Evolutionary conservation across 345 rosid genomes (phyloP).

Genomic region (Euphorbia pulcherrima): DNA sequence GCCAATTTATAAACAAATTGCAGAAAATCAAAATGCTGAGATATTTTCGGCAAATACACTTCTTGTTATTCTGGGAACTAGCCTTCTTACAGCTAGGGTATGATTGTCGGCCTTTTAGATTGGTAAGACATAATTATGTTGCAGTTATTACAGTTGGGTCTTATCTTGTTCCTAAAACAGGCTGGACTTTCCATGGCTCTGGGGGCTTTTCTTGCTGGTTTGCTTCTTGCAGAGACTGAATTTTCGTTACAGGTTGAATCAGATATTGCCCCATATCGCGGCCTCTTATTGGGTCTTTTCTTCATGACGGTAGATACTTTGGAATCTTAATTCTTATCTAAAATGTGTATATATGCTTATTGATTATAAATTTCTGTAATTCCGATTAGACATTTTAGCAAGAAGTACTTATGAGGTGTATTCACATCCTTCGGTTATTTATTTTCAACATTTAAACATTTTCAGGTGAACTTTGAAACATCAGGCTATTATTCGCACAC

Average conservation of each 20-base stretch:
- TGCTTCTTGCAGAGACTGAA: slow-evolving; percentile 99
- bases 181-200: slow-evolving; percentile 99
- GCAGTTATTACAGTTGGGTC: slow-evolving; percentile 11
- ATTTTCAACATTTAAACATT: neutral
- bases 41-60: slow-evolving; percentile 98
- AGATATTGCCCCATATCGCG: slow-evolving; percentile 98
- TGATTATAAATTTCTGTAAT: neutral
- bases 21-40: slow-evolving; percentile 96
- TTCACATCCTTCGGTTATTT: neutral
- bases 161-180: slow-evolving; percentile 40
- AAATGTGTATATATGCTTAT: neutral
- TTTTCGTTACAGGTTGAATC: slow-evolving; percentile 99
- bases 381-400: neutral
- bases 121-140: slow-evolving; percentile 11
- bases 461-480: neutral
- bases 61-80: slow-evolving; percentile 91
- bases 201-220: slow-evolving; percentile 98
- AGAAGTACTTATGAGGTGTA: neutral
- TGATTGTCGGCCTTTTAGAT: slow-evolving; percentile 22
- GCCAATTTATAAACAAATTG: slow-evolving; percentile 94
- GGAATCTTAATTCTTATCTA: slow-evolving; percentile 4
- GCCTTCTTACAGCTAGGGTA: slow-evolving; percentile 99
- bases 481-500: neutral
- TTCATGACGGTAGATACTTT: slow-evolving; percentile 83
- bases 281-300: slow-evolving; percentile 95